Conservation (phyloP, 352 stramenopile genomes). For the Pythium insidiosum region DNA sequence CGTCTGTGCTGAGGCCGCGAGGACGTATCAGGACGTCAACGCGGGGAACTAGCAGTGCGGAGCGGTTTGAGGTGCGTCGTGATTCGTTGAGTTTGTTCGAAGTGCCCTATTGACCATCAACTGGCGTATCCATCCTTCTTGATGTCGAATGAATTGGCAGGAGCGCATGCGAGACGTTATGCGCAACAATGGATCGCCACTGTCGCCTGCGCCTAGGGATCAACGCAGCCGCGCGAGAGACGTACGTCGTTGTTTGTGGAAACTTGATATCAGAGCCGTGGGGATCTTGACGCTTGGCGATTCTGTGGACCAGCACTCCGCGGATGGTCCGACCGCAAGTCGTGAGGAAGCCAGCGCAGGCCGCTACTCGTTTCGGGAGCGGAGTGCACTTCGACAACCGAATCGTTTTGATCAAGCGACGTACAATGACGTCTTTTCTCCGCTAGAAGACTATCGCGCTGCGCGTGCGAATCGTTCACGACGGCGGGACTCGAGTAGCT, state of each 20-base stretch:
- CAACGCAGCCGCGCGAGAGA: no score
- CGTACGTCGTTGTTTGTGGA: background rate
- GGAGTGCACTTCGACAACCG: slow-evolving; percentile 17
- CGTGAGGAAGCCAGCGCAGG: background rate
- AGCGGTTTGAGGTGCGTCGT: slow-evolving; percentile 6
- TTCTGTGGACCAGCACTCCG: background rate
- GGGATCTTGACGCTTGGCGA: background rate
- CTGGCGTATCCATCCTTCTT: background rate
- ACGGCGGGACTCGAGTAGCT: slow-evolving; percentile 8
- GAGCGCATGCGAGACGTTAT: slow-evolving; percentile 4
- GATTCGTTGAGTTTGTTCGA: background rate
- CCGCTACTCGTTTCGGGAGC: slow-evolving; percentile 52
- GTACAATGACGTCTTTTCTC: slow-evolving; percentile 65
- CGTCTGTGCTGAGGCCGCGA: slow-evolving; percentile 7
- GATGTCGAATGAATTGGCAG: background rate
- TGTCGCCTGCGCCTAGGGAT: background rate
- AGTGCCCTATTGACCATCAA: background rate
- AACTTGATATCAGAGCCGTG: background rate
- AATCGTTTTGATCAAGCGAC: slow-evolving; percentile 48
- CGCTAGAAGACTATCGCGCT: slow-evolving; percentile 15
- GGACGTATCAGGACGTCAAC: slow-evolving; percentile 8
- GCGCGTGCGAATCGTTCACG: slow-evolving; percentile 7
- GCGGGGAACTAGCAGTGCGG: slow-evolving; percentile 2
- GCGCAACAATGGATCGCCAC: background rate
- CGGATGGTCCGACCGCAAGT: background rate